Conservation (phyloP, 305 asterid genomes). For the Coffea humblotiana region DNA sequence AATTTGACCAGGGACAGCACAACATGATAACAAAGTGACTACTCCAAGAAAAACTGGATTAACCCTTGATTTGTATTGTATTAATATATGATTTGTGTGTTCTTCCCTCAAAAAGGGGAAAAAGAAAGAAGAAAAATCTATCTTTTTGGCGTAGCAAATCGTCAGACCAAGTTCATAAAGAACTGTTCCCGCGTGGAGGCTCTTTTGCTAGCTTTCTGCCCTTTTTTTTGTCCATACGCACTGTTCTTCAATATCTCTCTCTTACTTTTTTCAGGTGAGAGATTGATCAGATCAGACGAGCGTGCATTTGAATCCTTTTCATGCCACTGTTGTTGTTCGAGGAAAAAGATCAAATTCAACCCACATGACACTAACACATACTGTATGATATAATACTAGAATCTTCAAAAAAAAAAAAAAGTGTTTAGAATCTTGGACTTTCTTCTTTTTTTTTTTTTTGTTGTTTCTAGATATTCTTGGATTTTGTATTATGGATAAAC, state of each 20-base stretch:
- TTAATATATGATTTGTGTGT: too few relatives aligned
- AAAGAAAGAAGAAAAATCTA: background rate
- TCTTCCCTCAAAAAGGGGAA: too few relatives aligned
- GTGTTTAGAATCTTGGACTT: background rate
- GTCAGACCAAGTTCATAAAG: constrained; percentile 2
- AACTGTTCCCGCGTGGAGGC: constrained; percentile 16
- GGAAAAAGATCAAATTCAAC: background rate
- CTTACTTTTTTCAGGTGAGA: constrained; percentile 4
- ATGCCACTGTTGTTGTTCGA: constrained; percentile 18
- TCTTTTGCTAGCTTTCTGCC: constrained; percentile 10
- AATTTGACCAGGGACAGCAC: background rate
- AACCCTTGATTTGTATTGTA: background rate
- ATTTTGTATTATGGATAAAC: too few relatives aligned
- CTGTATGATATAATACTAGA: too few relatives aligned
- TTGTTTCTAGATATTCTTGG: too few relatives aligned
- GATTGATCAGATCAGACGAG: constrained; percentile 6
- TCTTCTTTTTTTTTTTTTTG: too few relatives aligned
- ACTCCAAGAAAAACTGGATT: background rate
- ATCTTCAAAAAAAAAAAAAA: too few relatives aligned
- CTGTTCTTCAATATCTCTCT: background rate
- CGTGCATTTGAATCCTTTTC: constrained; percentile 36
- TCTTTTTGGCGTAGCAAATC: constrained; percentile 1
- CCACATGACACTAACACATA: background rate
- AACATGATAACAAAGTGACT: background rate
- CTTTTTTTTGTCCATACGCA: background rate